A percentile compares a stretch with the other conserved stretches of the same genome.
These are phyloP conservation scores for Suillus cothurnatus DNA, from an alignment of 768 basidiomycete genomes.

Conservation along the genomic window DNA sequence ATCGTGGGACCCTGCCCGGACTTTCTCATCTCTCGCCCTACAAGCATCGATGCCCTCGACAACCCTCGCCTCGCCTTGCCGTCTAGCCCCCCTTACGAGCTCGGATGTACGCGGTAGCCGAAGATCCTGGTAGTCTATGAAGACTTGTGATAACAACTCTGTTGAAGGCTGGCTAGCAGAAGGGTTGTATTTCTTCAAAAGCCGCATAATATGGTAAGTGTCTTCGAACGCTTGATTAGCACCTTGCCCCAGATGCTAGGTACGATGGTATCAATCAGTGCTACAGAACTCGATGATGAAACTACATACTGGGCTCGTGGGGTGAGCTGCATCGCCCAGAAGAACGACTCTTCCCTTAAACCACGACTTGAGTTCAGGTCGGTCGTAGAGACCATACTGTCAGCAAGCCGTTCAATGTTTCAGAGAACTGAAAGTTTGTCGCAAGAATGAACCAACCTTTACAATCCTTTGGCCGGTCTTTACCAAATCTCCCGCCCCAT, in stretches of 20 bases:
- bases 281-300: neutral
- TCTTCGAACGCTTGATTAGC: slow-evolving; percentile 50
- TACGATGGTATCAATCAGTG: neutral
- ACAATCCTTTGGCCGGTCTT: slow-evolving; percentile 14
- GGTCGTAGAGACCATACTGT: slow-evolving; percentile 47
- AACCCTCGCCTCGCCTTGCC: slow-evolving; percentile 38
- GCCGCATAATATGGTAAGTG: slow-evolving; percentile 36
- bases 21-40: slow-evolving; percentile 28
- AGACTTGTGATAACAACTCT: slow-evolving; percentile 30
- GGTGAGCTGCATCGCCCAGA: slow-evolving; percentile 49
- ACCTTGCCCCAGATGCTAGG: slow-evolving; percentile 47
- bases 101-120: slow-evolving; percentile 39
- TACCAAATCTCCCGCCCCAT: slow-evolving; percentile 22
- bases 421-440: slow-evolving; percentile 3
- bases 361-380: slow-evolving; percentile 43
- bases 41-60: slow-evolving; percentile 35
- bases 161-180: slow-evolving; percentile 27
- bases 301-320: slow-evolving; percentile 43
- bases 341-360: slow-evolving; percentile 44
- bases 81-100: slow-evolving; percentile 39
- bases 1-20: slow-evolving; percentile 9
- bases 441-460: slow-evolving; percentile 17
- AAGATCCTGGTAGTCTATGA: slow-evolving; percentile 35
- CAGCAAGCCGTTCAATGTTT: neutral
- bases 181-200: slow-evolving; percentile 36